Evolutionary conservation across 2,329 filamentous ascomycete species (phyloP).

Genomic region (Drechmeria coniospora): DNA sequence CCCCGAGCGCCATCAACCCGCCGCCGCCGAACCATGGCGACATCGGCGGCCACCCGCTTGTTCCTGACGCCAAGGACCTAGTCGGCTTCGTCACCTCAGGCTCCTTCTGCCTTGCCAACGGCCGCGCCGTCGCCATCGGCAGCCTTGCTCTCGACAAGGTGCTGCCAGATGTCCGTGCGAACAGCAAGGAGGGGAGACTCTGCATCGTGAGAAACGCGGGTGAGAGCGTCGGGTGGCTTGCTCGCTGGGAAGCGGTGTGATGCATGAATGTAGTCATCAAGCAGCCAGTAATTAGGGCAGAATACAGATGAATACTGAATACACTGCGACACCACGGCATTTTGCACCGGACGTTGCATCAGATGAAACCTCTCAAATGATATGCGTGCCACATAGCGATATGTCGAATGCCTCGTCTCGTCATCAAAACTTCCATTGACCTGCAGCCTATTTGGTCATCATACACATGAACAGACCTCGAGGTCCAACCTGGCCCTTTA

Average conservation of each 20-base stretch:
- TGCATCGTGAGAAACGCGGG: slow-evolving; percentile 78
- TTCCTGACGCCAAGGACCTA: slow-evolving; percentile 62
- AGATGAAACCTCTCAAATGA: no score
- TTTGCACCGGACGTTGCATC: no score
- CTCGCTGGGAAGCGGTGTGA: slow-evolving; percentile 54
- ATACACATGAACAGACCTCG: no score
- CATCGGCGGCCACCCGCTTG: slow-evolving; percentile 43
- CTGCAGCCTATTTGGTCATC: no score
- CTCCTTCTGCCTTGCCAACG: slow-evolving; percentile 64
- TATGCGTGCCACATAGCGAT: no score
- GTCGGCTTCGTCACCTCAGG: slow-evolving; percentile 86
- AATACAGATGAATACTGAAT: no score
- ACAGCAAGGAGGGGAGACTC: slow-evolving; percentile 30
- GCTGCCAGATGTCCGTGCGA: slow-evolving; percentile 16
- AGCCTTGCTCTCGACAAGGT: slow-evolving; percentile 48
- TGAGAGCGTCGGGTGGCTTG: slow-evolving; percentile 63
- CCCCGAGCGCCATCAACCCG: slow-evolving; percentile 14
- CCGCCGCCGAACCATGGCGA: slow-evolving; percentile 20
- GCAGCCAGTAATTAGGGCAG: no score
- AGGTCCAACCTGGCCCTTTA: no score
- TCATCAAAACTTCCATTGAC: no score
- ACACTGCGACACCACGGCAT: no score
- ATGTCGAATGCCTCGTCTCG: no score
- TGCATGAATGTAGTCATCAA: not conserved
- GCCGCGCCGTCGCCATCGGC: slow-evolving; percentile 61